Evolutionary conservation across 2,329 filamentous ascomycete genomes (phyloP).

Genomic region (Zopfia rhizophila): DNA sequence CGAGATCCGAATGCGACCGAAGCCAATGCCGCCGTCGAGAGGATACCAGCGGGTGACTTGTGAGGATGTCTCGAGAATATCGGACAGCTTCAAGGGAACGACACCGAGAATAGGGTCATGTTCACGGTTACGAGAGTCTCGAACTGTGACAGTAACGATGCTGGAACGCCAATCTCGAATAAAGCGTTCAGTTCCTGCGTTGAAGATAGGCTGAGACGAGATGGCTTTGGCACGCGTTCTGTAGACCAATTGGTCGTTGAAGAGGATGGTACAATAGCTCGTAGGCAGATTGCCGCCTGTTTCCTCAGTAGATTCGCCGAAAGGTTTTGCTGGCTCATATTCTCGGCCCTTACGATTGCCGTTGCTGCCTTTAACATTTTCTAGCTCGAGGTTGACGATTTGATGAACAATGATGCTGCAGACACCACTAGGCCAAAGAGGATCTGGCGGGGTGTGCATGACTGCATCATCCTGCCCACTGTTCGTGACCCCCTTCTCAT

Average conservation of each 20-base stretch:
- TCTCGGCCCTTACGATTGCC: conserved; percentile 86
- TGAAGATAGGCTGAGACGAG: conserved; percentile 95
- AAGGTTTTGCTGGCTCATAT: conserved; percentile 86
- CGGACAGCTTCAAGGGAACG: conserved; percentile 85
- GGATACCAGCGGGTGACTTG: conserved; percentile 94
- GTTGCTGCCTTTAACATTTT: conserved; percentile 85
- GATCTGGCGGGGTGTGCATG: conserved; percentile 89
- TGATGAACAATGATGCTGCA: conserved; percentile 90
- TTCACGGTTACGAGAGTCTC: conserved; percentile 87
- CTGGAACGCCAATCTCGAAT: conserved; percentile 91
- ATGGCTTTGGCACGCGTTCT: conserved; percentile 95
- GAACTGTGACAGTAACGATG: conserved; percentile 87
- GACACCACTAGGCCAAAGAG: conserved; percentile 93
- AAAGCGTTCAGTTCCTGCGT: conserved; percentile 93
- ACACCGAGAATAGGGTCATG: conserved; percentile 96
- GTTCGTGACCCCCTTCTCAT: conserved; percentile 83
- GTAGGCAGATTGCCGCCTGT: conserved; percentile 82
- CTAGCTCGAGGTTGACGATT: conserved; percentile 93
- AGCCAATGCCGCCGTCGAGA: conserved; percentile 91
- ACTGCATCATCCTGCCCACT: conserved; percentile 83
- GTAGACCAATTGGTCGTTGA: conserved; percentile 90
- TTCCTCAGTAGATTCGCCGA: conserved; percentile 88
- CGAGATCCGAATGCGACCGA: conserved; percentile 88
- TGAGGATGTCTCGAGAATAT: conserved; percentile 87
- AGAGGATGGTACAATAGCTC: conserved; percentile 90